phyloP scores from a whole-genome alignment of 768 basidiomycete species.

The Lenzites betulinus region DNA sequence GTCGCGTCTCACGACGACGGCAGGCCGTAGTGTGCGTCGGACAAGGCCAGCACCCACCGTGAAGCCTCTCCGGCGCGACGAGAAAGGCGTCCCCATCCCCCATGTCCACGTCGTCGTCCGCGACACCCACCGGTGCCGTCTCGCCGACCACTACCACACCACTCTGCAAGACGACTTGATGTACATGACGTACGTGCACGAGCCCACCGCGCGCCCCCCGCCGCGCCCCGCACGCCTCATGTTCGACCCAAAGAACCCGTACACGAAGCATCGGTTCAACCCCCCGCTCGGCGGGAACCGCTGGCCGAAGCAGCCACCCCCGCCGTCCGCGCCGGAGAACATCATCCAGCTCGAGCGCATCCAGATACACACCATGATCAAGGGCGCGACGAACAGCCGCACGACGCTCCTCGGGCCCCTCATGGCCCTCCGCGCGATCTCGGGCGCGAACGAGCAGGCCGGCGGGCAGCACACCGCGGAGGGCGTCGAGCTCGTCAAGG shows the following conservation, averaged over 20 bases:
- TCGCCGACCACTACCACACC: constrained; percentile 80
- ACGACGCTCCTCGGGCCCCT: constrained; percentile 78
- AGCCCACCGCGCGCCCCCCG: constrained; percentile 52
- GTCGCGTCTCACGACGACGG: constrained; percentile 17
- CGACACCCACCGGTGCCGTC: constrained; percentile 71
- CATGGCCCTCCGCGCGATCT: constrained; percentile 84
- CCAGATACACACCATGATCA: constrained; percentile 83
- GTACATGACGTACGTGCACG: constrained; percentile 93
- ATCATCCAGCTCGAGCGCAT: constrained; percentile 81
- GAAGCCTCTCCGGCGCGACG: constrained; percentile 47
- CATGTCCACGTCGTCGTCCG: constrained; percentile 66
- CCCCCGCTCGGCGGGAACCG: constrained; percentile 73
- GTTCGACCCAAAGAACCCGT: constrained; percentile 80
- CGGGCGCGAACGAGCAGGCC: constrained; percentile 75
- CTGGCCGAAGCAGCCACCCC: constrained; percentile 66
- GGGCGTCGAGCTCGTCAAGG: constrained; percentile 78
- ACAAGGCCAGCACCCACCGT: constrained; percentile 21
- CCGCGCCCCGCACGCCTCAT: constrained; percentile 62
- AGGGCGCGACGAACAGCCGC: constrained; percentile 73
- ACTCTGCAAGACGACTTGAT: constrained; percentile 86
- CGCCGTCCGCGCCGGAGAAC: constrained; percentile 65
- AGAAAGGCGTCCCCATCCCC: constrained; percentile 69
- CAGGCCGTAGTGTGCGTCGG: constrained; percentile 24
- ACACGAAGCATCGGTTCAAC: constrained; percentile 76
- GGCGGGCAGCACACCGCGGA: constrained; percentile 68